Conservation (phyloP, 768 basidiomycete species). For the Calocera cornea region DNA sequence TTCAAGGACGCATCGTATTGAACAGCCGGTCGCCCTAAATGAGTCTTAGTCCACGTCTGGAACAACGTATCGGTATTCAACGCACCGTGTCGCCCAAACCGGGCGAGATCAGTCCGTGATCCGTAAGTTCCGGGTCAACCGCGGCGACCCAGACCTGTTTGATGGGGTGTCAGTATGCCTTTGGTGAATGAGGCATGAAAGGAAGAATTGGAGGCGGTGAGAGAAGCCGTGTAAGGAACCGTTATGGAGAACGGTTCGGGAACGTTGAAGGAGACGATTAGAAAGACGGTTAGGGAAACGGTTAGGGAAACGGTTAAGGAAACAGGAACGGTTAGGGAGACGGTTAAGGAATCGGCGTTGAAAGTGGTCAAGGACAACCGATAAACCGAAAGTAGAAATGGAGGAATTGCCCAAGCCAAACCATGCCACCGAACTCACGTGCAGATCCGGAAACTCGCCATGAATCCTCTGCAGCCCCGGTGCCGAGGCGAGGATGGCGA, state of each 20-base stretch:
- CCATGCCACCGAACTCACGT: constrained; percentile 47
- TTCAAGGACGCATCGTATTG: constrained; percentile 36
- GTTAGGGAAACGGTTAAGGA: too few species aligned
- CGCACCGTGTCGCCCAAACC: constrained; percentile 83
- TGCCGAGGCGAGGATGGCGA: constrained; percentile 68
- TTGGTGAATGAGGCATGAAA: too few species aligned
- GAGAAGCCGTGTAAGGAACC: too few species aligned
- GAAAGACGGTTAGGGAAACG: too few species aligned
- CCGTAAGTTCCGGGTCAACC: constrained; percentile 58
- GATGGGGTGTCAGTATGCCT: background rate
- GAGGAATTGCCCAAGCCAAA: too few species aligned
- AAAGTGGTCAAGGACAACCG: too few species aligned
- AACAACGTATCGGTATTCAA: constrained; percentile 13
- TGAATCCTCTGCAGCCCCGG: constrained; percentile 57
- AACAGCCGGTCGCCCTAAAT: constrained; percentile 71
- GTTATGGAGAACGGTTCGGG: too few species aligned
- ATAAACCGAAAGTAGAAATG: constrained; percentile 7
- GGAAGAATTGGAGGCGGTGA: too few species aligned
- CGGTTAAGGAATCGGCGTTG: too few species aligned
- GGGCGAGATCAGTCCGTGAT: constrained; percentile 69
- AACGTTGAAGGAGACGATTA: too few species aligned
- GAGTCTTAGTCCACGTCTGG: background rate
- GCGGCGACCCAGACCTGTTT: constrained; percentile 74
- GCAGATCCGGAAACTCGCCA: constrained; percentile 57
- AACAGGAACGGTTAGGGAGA: too few species aligned